Conservation (phyloP, 2,329 filamentous ascomycete species). For the Westerdykella ornata region DNA sequence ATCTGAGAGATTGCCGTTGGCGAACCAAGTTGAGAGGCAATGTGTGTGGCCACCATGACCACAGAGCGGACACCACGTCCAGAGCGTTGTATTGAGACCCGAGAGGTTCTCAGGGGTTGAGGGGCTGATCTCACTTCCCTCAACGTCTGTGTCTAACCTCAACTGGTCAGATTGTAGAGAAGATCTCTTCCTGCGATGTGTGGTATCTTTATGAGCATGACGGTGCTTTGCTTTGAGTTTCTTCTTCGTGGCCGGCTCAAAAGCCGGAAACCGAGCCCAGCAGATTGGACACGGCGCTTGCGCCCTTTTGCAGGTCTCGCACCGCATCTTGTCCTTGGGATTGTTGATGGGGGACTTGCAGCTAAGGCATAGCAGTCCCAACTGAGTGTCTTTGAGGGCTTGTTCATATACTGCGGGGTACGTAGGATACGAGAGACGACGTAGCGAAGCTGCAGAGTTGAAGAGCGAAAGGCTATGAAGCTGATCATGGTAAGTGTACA, state of each 20-base stretch:
- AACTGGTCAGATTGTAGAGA: constrained; percentile 14
- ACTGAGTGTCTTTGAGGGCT: constrained; percentile 48
- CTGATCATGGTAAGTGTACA: constrained; percentile 53
- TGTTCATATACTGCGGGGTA: constrained; percentile 55
- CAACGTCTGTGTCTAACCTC: constrained; percentile 9
- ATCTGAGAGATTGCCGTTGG: constrained; percentile 40
- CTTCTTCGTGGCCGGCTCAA: constrained; percentile 28
- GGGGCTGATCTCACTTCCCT: constrained; percentile 16
- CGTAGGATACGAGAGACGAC: constrained; percentile 48
- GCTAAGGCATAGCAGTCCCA: constrained; percentile 50
- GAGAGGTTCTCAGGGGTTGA: constrained; percentile 16
- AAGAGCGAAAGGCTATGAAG: constrained; percentile 44
- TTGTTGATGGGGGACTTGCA: constrained; percentile 53
- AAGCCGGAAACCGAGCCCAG: constrained; percentile 41
- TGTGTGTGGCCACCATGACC: constrained; percentile 54
- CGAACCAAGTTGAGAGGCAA: constrained; percentile 53
- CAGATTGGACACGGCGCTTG: constrained; percentile 41
- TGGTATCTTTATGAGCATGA: constrained; percentile 15
- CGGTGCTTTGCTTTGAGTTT: constrained; percentile 22
- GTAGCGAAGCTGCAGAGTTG: constrained; percentile 51
- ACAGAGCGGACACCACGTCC: constrained; percentile 54
- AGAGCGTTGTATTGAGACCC: constrained; percentile 38
- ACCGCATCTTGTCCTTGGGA: constrained; percentile 45
- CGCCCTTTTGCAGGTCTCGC: constrained; percentile 45
- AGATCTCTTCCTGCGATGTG: constrained; percentile 23